Evolutionary conservation across 768 basidiomycete genomes (phyloP).

Genomic region (Cystobasidiopsis lactophilus): DNA sequence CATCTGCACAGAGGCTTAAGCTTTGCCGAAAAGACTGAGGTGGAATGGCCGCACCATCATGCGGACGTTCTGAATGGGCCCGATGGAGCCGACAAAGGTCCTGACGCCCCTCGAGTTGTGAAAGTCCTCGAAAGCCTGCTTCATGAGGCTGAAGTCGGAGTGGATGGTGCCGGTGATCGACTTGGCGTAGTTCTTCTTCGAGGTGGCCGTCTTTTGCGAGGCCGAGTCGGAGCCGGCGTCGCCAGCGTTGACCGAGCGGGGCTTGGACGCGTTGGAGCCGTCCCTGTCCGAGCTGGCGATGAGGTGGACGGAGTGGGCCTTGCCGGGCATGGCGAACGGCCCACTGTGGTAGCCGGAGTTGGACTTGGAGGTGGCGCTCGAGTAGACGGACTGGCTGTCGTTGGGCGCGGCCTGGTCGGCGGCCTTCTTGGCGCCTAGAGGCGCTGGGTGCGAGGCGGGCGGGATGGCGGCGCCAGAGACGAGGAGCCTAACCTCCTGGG

Average conservation of each 20-base stretch:
- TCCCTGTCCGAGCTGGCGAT: constrained; percentile 14
- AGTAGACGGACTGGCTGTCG: constrained; percentile 8
- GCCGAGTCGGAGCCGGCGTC: constrained; percentile 2
- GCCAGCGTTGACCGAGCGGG: background rate
- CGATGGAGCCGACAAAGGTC: constrained; percentile 74
- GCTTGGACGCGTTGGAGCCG: background rate
- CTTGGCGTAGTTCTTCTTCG: constrained; percentile 12
- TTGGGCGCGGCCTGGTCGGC: constrained; percentile 3
- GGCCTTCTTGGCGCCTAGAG: constrained; percentile 9
- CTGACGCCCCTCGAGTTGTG: constrained; percentile 42
- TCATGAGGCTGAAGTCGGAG: constrained; percentile 6
- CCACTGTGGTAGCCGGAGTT: background rate
- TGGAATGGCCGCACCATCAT: too few species aligned
- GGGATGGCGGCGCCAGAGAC: constrained; percentile 13
- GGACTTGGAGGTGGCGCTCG: constrained; percentile 9
- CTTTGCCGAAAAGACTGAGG: constrained; percentile 24
- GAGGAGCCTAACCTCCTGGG: constrained; percentile 11
- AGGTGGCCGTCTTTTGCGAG: constrained; percentile 16
- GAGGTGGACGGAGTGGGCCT: constrained; percentile 18
- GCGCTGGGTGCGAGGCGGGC: constrained; percentile 15
- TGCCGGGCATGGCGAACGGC: constrained; percentile 1
- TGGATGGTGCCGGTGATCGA: constrained; percentile 17
- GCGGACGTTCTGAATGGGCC: constrained; percentile 42
- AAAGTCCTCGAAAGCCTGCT: constrained; percentile 20
- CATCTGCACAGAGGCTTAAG: constrained; percentile 34